phyloP scores from a whole-genome alignment of 768 basidiomycete species.

The Coprinopsis strossmayeri region DNA sequence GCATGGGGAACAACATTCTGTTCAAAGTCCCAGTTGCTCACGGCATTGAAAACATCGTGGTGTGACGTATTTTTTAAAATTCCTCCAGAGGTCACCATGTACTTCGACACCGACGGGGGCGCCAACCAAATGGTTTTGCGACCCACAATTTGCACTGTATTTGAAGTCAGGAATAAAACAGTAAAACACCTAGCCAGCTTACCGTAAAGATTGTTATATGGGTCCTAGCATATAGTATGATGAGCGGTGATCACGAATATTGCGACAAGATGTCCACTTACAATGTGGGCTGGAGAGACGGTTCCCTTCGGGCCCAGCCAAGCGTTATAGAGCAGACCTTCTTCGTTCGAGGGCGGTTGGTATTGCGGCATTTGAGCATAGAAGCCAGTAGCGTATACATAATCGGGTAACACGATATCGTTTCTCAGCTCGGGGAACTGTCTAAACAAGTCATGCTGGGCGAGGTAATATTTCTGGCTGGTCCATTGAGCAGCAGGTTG shows the following conservation, averaged over 20 bases:
- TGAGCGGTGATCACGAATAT: too few relatives aligned
- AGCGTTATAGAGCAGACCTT: slow-evolving; percentile 61
- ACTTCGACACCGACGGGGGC: slow-evolving; percentile 48
- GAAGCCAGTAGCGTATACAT: slow-evolving; percentile 51
- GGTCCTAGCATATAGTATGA: slow-evolving; percentile 58
- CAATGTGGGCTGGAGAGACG: slow-evolving; percentile 86
- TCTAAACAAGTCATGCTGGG: slow-evolving; percentile 79
- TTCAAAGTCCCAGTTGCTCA: slow-evolving; percentile 43
- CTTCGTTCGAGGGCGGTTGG: slow-evolving; percentile 56
- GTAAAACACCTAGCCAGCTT: too few relatives aligned
- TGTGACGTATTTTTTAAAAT: slow-evolving; percentile 76
- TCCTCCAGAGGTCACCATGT: slow-evolving; percentile 52
- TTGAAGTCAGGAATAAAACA: too few relatives aligned
- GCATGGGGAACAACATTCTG: slow-evolving; percentile 52
- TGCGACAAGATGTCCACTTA: slow-evolving; percentile 20
- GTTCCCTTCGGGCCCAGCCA: slow-evolving; percentile 84
- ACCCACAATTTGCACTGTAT: slow-evolving; percentile 91
- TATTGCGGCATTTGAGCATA: slow-evolving; percentile 44
- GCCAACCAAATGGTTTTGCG: slow-evolving; percentile 90
- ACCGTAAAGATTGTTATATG: slow-evolving; percentile 91
- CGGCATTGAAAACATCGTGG: slow-evolving; percentile 64
- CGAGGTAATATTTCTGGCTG: slow-evolving; percentile 60
- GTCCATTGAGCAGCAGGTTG: slow-evolving; percentile 14
- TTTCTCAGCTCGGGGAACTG: slow-evolving; percentile 76
- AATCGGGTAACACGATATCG: slow-evolving; percentile 85